These are phyloP conservation scores for Echinosophora koreensis DNA, from an alignment of 306 rosid species.

Conservation along the genomic window DNA sequence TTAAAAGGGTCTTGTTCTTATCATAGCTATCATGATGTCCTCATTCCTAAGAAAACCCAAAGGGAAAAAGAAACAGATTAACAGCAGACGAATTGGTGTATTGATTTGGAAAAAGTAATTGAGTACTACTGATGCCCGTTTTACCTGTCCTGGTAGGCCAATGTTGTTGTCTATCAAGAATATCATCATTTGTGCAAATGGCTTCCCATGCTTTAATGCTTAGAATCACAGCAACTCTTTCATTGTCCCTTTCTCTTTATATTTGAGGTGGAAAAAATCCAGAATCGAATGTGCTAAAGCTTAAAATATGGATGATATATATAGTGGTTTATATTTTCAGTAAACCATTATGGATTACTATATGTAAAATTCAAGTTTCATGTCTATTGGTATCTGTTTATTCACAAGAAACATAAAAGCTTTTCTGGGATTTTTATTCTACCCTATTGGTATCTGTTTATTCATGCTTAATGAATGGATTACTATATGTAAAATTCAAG, in stretches of 20 bases:
- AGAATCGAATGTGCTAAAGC: neutral
- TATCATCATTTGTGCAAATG: constrained; percentile 35
- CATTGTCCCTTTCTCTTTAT: constrained; percentile 20
- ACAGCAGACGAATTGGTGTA: neutral
- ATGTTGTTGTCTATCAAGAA: neutral
- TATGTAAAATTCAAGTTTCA: no score
- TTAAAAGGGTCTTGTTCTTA: neutral
- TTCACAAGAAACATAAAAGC: neutral
- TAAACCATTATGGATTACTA: no score
- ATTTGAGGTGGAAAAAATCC: constrained; percentile 11
- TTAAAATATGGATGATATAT: neutral
- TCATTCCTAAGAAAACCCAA: constrained; percentile 18
- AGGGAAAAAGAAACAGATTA: neutral
- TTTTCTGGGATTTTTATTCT: constrained; percentile 14
- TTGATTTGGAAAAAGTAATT: constrained; percentile 11
- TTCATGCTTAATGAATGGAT: neutral
- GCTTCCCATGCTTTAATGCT: constrained; percentile 37
- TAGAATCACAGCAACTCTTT: constrained; percentile 28
- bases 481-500: neutral
- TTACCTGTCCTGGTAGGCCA: neutral
- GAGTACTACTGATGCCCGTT: neutral
- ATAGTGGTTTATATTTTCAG: neutral
- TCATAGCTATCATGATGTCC: constrained; percentile 11
- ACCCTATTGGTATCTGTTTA: neutral
- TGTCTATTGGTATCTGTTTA: no score